Conservation (phyloP, 2,329 filamentous ascomycete genomes). For the Sordariomycetes sp. region DNA sequence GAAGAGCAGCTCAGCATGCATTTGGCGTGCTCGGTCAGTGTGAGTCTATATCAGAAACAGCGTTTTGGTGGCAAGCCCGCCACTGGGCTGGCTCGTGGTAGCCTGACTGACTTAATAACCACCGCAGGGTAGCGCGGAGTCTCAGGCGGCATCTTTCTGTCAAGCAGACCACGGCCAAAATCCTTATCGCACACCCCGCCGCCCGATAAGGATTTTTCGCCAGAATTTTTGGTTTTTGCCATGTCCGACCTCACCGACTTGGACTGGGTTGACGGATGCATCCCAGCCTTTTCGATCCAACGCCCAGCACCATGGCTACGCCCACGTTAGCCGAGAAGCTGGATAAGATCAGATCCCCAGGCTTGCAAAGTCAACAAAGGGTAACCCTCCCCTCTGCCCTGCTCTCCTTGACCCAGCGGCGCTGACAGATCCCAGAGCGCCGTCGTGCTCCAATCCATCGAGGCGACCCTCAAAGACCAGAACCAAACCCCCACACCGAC, state of each 20-base stretch:
- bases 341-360: conserved; percentile 94
- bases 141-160: not conserved
- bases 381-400: conserved; percentile 32
- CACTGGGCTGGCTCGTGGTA: no score
- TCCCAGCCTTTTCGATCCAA: not conserved
- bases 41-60: no score
- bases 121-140: no score
- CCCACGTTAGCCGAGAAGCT: conserved; percentile 73
- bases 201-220: conserved; percentile 6
- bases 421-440: conserved; percentile 49
- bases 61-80: no score
- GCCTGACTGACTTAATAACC: no score
- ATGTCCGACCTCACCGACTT: not conserved
- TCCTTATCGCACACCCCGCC: conserved; percentile 6
- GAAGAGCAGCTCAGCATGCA: no score
- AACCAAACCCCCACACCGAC: conserved; percentile 77
- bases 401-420: conserved; percentile 9
- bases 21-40: no score
- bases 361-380: conserved; percentile 91
- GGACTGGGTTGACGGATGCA: conserved; percentile 1
- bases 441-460: conserved; percentile 81
- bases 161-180: not conserved
- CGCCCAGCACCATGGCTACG: conserved; percentile 4
- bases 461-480: conserved; percentile 85
- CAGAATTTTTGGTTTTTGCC: conserved; percentile 2